A percentile compares a stretch with the other conserved stretches of the same genome.
Conservation (phyloP, 2,329 filamentous ascomycete species). For the Coccinonectria pachysandricola region DNA sequence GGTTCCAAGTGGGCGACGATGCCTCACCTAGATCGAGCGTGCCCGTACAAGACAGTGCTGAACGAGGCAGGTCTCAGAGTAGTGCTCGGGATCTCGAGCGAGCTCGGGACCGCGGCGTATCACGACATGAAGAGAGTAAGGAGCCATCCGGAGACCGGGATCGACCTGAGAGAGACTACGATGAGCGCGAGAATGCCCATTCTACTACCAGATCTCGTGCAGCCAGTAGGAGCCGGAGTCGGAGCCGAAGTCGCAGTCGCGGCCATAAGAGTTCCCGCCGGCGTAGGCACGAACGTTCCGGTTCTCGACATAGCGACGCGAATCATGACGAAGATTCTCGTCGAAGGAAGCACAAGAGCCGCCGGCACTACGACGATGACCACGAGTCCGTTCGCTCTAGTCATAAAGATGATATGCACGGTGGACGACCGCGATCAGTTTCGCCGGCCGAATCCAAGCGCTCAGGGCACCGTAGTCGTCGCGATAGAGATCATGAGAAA, state of each 20-base stretch:
- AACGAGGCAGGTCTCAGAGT: conserved; percentile 32
- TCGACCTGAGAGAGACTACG: conserved; percentile 13
- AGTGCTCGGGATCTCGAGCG: conserved; percentile 33
- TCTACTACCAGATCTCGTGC: conserved; percentile 23
- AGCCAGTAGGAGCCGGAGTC: conserved; percentile 25
- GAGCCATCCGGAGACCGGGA: conserved; percentile 21
- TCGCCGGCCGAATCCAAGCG: conserved; percentile 51
- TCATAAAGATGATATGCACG: conserved; percentile 31
- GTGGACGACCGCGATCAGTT: conserved; percentile 51
- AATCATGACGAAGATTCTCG: conserved; percentile 36
- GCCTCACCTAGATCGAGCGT: too few species aligned
- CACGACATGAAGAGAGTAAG: conserved; percentile 25
- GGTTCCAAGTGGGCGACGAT: conserved; percentile 36
- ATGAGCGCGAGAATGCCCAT: conserved; percentile 14
- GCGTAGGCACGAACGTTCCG: conserved; percentile 48
- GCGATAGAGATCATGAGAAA: conserved; percentile 40
- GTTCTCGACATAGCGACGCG: conserved; percentile 37
- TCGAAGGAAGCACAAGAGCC: conserved; percentile 39
- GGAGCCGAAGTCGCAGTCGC: conserved; percentile 32
- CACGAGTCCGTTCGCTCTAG: conserved; percentile 31
- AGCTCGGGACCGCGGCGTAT: conserved; percentile 22
- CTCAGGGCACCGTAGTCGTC: conserved; percentile 50
- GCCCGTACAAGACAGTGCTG: too few species aligned
- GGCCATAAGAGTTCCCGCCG: conserved; percentile 37
- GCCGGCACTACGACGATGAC: conserved; percentile 32